These are phyloP conservation scores for Sarcomyxa edulis DNA, from an alignment of 768 basidiomycete genomes.

Conservation along the genomic window DNA sequence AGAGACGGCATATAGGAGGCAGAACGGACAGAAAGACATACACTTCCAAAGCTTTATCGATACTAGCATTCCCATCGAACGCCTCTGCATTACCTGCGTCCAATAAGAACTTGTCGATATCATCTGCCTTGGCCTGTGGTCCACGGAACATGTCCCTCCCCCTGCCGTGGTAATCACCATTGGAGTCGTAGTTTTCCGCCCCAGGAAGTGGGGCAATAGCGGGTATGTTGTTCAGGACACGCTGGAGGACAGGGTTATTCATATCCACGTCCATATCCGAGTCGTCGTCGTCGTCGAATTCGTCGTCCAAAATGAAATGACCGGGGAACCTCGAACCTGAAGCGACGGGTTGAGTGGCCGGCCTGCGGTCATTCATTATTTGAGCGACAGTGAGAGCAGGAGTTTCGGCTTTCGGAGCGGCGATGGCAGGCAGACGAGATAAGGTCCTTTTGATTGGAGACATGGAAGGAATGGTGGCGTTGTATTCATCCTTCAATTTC, in stretches of 20 bases:
- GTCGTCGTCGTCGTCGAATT: constrained; percentile 13
- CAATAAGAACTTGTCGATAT: constrained; percentile 49
- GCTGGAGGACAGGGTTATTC: constrained; percentile 16
- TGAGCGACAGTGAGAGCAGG: neutral
- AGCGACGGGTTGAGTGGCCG: constrained; percentile 8
- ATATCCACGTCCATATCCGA: constrained; percentile 13
- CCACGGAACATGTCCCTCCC: constrained; percentile 39
- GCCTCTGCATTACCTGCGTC: constrained; percentile 51
- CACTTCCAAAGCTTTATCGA: constrained; percentile 54
- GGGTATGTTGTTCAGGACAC: constrained; percentile 14
- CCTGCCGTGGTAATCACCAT: constrained; percentile 44
- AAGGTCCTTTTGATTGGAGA: constrained; percentile 8
- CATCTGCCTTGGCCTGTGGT: constrained; percentile 41
- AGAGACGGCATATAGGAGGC: too few relatives aligned
- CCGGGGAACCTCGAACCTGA: constrained; percentile 14
- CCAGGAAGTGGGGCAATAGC: constrained; percentile 17
- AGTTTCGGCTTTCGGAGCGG: neutral
- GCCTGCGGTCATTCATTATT: neutral
- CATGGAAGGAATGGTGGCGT: constrained; percentile 13
- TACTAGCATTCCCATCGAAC: constrained; percentile 54
- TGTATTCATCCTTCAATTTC: constrained; percentile 10
- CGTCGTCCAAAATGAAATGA: constrained; percentile 5
- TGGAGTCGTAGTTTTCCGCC: constrained; percentile 29
- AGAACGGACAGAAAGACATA: too few relatives aligned
- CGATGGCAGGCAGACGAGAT: constrained; percentile 1